Base-by-base conservation (phyloP, 768 basidiomycete genomes). In the Pleurotus citrinopileatus region DNA sequence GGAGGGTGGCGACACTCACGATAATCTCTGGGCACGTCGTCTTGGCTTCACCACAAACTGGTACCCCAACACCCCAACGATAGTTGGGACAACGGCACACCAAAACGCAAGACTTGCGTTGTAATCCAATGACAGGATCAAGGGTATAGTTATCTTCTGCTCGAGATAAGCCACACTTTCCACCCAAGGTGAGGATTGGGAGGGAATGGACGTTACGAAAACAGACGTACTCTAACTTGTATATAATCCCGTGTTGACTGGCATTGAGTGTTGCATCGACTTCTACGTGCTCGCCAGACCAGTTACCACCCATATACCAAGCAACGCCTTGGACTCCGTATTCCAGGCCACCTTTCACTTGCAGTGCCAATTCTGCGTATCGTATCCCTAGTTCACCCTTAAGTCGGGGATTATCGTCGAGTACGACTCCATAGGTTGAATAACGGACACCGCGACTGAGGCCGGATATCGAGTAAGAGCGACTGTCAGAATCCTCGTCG, bases 41-140 rank as follows among this genome's bases (percentile, higher is more conserved):
- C 77, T 75, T 46, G 83, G 84, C 60, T 78, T 76, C 38, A 87
- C 64, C 52, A 81, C 64, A 59, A 83, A 79, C 37, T 80, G 77
- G 68, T 88, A 86, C 27, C 77, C 74, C 12, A 86, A 59, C 5
- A 73, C 65, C 46, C 80, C 69, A 38, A 73, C 73, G 29, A 77
- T 70, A n/a, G 82, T 78, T 20, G 87, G 85, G 50, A 87, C 52
- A 12, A 86, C 65, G 12, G 77, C 65, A 3, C 80, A 73, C 61
- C 75, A 81, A 15, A 83, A 65, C 0, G 79, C 81, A 38, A 85
- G 59, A 0, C 56, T 55, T n/a, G 70, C 60, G 62, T 82, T 73
- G 45, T 67, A 71, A 40, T 82, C 75, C 26, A 74, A 67, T 0
- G 85, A 79, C 46, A 89, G 70, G 13, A 78, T 61, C 29, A 89